Evolutionary conservation across 2,329 filamentous ascomycete genomes (phyloP).

Genomic region (Penicillium olsonii): DNA sequence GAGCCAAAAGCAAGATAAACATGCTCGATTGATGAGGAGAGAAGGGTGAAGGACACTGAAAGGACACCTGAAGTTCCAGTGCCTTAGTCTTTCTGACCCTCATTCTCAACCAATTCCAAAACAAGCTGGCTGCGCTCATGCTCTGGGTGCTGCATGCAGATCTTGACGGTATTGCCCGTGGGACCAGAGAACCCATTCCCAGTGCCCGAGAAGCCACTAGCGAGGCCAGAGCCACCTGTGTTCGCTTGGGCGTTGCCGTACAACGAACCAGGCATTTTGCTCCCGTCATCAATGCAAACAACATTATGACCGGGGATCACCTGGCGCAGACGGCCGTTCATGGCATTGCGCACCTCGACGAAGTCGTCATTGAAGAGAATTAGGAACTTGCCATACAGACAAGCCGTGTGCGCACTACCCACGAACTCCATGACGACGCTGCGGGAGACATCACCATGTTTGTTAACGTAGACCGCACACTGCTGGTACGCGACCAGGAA

Average conservation of each 20-base stretch:
- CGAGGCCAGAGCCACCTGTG: constrained; percentile 26
- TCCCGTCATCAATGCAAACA: constrained; percentile 82
- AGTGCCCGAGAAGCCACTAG: constrained; percentile 36
- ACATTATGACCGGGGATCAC: constrained; percentile 93
- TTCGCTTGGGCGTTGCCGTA: constrained; percentile 39
- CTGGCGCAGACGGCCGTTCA: constrained; percentile 89
- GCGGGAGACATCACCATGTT: constrained; percentile 92
- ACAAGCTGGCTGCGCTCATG: constrained; percentile 81
- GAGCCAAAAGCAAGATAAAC: not conserved
- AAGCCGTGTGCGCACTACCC: constrained; percentile 84
- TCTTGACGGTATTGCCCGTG: constrained; percentile 76
- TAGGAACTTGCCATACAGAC: constrained; percentile 88
- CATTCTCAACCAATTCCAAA: constrained; percentile 88
- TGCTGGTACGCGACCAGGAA: constrained; percentile 94
- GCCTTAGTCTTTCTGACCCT: constrained; percentile 66
- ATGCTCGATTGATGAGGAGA: not conserved
- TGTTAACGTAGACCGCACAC: constrained; percentile 96
- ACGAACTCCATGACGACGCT: constrained; percentile 98
- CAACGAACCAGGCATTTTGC: constrained; percentile 38
- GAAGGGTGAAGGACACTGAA: not conserved
- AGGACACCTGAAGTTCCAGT: no score
- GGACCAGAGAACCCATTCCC: constrained; percentile 38
- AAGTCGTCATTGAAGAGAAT: constrained; percentile 95
- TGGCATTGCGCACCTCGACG: constrained; percentile 93
- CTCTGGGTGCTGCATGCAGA: constrained; percentile 93